These are phyloP conservation scores for Grosmannia penicillata DNA, from an alignment of 2,329 filamentous ascomycete genomes.

Conservation along the genomic window DNA sequence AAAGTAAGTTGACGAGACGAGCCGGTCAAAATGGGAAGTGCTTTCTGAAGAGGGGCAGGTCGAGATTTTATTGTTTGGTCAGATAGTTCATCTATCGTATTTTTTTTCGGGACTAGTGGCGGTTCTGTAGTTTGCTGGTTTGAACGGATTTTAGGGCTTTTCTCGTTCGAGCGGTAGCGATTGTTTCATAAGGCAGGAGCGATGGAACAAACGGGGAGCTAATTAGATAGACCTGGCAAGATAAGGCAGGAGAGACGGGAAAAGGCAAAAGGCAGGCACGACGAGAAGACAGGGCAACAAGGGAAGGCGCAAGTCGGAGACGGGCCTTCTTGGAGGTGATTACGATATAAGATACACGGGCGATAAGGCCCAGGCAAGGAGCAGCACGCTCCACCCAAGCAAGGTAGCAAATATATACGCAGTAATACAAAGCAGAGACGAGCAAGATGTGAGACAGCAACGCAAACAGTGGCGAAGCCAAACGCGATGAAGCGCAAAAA, in stretches of 20 bases:
- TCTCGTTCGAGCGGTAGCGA: neutral
- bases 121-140: neutral
- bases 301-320: neutral
- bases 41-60: slow-evolving; percentile 9
- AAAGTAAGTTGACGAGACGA: slow-evolving; percentile 2
- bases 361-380: too few species aligned
- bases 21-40: slow-evolving; percentile 8
- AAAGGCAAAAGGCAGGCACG: neutral
- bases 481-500: too few species aligned
- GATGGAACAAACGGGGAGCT: too few species aligned
- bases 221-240: neutral
- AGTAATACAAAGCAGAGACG: too few species aligned
- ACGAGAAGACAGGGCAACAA: neutral
- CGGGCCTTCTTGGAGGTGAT: neutral
- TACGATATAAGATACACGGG: too few species aligned
- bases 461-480: too few species aligned
- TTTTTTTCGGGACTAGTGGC: slow-evolving; percentile 4
- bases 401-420: too few species aligned
- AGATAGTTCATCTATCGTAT: slow-evolving; percentile 6
- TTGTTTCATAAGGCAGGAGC: neutral
- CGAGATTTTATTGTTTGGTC: slow-evolving; percentile 9
- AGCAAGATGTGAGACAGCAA: too few species aligned
- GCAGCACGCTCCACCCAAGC: too few species aligned
- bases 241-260: neutral
- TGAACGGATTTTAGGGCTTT: slow-evolving; percentile 2